Conservation (phyloP, 306 rosid species). For the Cucurbita argyrosperma region DNA sequence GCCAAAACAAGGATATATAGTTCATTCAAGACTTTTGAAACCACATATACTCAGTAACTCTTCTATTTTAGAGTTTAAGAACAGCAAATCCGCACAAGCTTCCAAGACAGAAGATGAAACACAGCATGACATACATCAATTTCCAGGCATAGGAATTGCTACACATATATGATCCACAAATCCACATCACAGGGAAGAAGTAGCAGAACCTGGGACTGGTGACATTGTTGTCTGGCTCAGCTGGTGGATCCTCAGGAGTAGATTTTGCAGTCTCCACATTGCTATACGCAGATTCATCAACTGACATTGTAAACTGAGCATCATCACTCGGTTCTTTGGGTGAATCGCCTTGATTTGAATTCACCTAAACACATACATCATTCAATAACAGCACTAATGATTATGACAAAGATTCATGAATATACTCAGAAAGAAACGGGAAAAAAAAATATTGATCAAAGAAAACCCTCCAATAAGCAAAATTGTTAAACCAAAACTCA, state of each 20-base stretch:
- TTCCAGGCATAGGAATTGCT: neutral
- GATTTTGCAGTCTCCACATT: constrained; percentile 36
- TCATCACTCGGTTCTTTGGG: constrained; percentile 33
- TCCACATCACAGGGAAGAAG: neutral
- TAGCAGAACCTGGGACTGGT: constrained; percentile 43
- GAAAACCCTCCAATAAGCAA: neutral
- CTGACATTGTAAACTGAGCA: constrained; percentile 22
- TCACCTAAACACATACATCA: constrained; percentile 20
- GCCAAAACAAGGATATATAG: neutral
- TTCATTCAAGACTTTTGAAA: neutral
- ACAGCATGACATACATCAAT: neutral
- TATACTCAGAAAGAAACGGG: neutral
- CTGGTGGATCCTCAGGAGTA: constrained; percentile 29
- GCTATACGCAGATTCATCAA: constrained; percentile 29
- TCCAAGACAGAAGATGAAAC: neutral
- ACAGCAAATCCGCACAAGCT: neutral
- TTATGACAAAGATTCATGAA: neutral
- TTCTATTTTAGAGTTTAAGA: neutral
- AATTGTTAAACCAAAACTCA: neutral
- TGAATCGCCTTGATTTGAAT: constrained; percentile 31
- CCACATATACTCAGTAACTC: neutral
- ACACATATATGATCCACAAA: neutral
- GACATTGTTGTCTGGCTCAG: constrained; percentile 29
- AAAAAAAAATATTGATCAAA: neutral
- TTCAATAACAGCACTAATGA: neutral